Percentiles rank a stretch among this genome's conserved stretches.
Conservation (phyloP, 495 filamentous ascomycete species). For the Parathielavia appendiculata region DNA sequence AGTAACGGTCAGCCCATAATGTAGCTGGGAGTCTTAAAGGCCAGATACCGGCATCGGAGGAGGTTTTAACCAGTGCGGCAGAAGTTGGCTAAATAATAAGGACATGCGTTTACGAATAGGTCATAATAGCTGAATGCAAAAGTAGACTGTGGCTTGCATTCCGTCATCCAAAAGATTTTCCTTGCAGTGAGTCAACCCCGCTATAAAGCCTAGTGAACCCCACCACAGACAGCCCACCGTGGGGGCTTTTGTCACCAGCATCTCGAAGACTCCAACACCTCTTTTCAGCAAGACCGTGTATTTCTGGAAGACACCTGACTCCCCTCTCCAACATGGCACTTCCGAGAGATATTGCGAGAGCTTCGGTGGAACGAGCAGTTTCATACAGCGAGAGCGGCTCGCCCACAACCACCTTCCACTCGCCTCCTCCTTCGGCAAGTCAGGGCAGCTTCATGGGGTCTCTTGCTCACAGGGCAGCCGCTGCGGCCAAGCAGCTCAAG, state of each 20-base stretch:
- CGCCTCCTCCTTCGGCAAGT: slow-evolving; percentile 45
- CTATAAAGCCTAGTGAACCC: slow-evolving; percentile 21
- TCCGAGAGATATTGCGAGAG: slow-evolving; percentile 37
- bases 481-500: slow-evolving; percentile 71
- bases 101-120: too few relatives aligned
- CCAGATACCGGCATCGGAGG: too few relatives aligned
- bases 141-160: slow-evolving; percentile 14
- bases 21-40: too few relatives aligned
- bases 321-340: slow-evolving; percentile 34
- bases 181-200: slow-evolving; percentile 26
- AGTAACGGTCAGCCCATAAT: too few relatives aligned
- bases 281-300: not conserved
- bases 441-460: slow-evolving; percentile 29
- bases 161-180: slow-evolving; percentile 30
- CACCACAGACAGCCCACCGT: slow-evolving; percentile 22
- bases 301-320: slow-evolving; percentile 6
- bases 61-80: not conserved
- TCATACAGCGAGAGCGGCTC: slow-evolving; percentile 48
- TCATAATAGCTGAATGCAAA: not conserved
- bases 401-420: slow-evolving; percentile 61
- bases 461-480: slow-evolving; percentile 19
- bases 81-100: not conserved
- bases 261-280: slow-evolving; percentile 13
- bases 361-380: slow-evolving; percentile 33
- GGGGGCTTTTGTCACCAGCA: slow-evolving; percentile 13